Evolutionary conservation across 345 rosid genomes (phyloP).

Genomic region (Anastatica hierochuntica): DNA sequence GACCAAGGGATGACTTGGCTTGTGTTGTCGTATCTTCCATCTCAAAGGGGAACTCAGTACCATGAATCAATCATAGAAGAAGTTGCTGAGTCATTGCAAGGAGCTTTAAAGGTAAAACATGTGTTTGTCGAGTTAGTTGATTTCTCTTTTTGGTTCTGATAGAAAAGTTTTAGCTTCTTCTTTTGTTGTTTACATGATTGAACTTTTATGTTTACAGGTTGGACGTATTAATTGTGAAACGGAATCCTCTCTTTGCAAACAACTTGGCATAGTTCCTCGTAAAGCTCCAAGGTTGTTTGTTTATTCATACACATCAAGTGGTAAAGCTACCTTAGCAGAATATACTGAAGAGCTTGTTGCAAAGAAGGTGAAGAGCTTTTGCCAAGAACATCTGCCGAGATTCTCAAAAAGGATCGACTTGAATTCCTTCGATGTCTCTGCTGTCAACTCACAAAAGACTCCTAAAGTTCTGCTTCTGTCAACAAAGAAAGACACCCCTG

Average conservation of each 20-base stretch:
- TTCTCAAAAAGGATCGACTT: constrained; percentile 54
- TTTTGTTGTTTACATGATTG: neutral
- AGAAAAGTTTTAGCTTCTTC: neutral
- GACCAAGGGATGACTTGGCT: constrained; percentile 91
- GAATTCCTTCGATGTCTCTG: constrained; percentile 29
- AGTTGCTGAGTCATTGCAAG: constrained; percentile 52
- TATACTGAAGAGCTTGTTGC: constrained; percentile 49
- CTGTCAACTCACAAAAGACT: constrained; percentile 22
- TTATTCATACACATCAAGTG: constrained; percentile 44
- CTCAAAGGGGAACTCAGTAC: constrained; percentile 37
- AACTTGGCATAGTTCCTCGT: constrained; percentile 44
- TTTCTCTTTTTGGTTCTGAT: neutral
- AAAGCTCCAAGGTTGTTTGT: constrained; percentile 56
- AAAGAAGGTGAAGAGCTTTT: constrained; percentile 51
- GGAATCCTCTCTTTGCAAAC: constrained; percentile 60
- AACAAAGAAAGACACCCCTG: constrained; percentile 74
- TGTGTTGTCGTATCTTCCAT: constrained; percentile 49
- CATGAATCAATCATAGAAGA: constrained; percentile 53
- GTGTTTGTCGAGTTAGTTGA: neutral
- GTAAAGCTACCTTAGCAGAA: constrained; percentile 61
- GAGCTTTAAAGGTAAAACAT: constrained; percentile 67
- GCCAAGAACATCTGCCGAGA: constrained; percentile 73
- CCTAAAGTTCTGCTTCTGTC: constrained; percentile 74
- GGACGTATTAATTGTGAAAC: constrained; percentile 74
- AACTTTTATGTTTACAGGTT: constrained; percentile 32